These are phyloP conservation scores for Ceratobasidium sp. DNA, from an alignment of 1,284 basidiomycete genomes.

Conservation along the genomic window DNA sequence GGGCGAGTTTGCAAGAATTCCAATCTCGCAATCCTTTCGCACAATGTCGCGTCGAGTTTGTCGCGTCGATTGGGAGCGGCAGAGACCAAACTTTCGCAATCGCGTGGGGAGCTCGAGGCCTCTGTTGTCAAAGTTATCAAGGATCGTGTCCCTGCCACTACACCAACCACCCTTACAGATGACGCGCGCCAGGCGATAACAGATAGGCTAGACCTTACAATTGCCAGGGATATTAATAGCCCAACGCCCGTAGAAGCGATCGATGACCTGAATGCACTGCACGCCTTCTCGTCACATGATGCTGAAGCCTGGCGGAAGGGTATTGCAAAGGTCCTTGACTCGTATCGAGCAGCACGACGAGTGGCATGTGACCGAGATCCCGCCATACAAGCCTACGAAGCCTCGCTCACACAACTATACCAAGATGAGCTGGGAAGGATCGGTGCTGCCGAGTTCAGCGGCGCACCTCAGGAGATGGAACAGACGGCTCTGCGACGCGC, in stretches of 20 bases:
- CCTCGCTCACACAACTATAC: slow-evolving; percentile 59
- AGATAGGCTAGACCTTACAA: neutral
- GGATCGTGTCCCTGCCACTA: neutral
- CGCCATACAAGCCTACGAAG: slow-evolving; percentile 61
- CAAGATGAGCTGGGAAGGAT: slow-evolving; percentile 53
- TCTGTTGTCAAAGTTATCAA: neutral
- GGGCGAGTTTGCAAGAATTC: slow-evolving; percentile 67
- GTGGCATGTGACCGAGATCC: slow-evolving; percentile 56
- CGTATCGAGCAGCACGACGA: slow-evolving; percentile 51
- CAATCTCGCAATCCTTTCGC: slow-evolving; percentile 66
- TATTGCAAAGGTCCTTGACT: slow-evolving; percentile 47
- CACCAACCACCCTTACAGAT: neutral
- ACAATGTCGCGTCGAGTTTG: slow-evolving; percentile 57
- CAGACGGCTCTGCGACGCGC: slow-evolving; percentile 58
- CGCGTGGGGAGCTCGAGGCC: neutral
- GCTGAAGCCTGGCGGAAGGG: slow-evolving; percentile 50
- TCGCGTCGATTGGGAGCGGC: slow-evolving; percentile 5
- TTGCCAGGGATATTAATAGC: neutral
- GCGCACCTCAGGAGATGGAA: slow-evolving; percentile 46
- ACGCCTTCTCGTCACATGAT: neutral
- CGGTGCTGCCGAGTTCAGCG: neutral
- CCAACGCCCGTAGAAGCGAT: neutral
- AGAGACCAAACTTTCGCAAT: neutral
- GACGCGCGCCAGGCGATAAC: neutral
- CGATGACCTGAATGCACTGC: neutral